A percentile compares a stretch with the other conserved stretches of the same genome.
Evolutionary conservation across 2,329 filamentous ascomycete species (phyloP).

Genomic region (Hyphodiscus sp.): DNA sequence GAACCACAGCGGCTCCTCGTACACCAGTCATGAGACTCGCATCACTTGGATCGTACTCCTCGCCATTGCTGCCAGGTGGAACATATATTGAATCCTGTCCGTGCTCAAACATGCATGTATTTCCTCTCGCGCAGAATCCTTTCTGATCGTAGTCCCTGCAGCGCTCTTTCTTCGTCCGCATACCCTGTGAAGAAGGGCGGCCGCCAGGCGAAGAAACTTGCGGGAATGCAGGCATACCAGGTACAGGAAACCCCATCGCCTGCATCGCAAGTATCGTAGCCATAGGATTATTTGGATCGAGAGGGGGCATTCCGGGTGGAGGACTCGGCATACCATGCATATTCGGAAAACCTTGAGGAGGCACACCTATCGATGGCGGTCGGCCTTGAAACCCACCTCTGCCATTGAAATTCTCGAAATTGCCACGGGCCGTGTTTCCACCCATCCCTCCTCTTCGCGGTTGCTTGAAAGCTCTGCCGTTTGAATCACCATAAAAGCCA

Average conservation of each 20-base stretch:
- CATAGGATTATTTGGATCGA: slow-evolving; percentile 56
- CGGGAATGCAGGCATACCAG: slow-evolving; percentile 34
- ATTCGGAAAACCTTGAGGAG: slow-evolving; percentile 13
- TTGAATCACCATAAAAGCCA: slow-evolving; percentile 26
- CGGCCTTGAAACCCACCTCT: slow-evolving; percentile 26
- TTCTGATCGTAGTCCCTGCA: slow-evolving; percentile 69
- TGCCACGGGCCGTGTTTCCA: slow-evolving; percentile 32
- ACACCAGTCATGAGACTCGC: slow-evolving; percentile 35
- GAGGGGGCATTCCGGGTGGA: slow-evolving; percentile 35
- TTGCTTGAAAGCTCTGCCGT: slow-evolving; percentile 51
- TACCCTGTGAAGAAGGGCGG: background rate
- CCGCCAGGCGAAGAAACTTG: slow-evolving; percentile 6
- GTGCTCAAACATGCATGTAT: slow-evolving; percentile 64
- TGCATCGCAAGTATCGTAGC: slow-evolving; percentile 57
- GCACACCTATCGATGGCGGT: slow-evolving; percentile 13
- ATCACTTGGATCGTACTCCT: slow-evolving; percentile 54
- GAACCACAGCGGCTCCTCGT: no score
- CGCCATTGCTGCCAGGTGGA: slow-evolving; percentile 21
- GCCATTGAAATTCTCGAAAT: slow-evolving; percentile 31
- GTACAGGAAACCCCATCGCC: slow-evolving; percentile 44
- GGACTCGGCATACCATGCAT: slow-evolving; percentile 25
- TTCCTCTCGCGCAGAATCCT: slow-evolving; percentile 64
- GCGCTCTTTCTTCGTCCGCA: slow-evolving; percentile 30
- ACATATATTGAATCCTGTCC: slow-evolving; percentile 44
- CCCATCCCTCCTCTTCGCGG: slow-evolving; percentile 43